Evolutionary conservation across 495 filamentous ascomycete species (phyloP), one percentile per base, ranked within the genome.

Genomic region (Talaromyces borbonicus): DNA sequence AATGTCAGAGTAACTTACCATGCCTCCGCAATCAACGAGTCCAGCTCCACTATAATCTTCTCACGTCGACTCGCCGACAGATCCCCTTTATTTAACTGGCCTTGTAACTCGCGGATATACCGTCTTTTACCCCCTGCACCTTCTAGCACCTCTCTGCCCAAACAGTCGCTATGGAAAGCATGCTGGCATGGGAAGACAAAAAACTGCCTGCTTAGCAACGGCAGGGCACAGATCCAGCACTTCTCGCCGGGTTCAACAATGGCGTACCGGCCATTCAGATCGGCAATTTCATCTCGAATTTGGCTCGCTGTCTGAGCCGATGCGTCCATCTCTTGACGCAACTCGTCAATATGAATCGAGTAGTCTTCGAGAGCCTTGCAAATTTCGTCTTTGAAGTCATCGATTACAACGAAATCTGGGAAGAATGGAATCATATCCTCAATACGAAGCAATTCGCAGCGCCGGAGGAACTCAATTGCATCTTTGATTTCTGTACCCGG

Each of bases 161-260:
- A 61, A 59, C 93, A 98, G 55, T 97, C 92, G 49, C 83, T 86
- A 59, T 98, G 92, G 53, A 96, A 97, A 15, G 88, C 88, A 63
- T 98, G 92, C 68, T 96, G 92, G 61, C 92, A 98, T 0, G 92
- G 90, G 58, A 97, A 98, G 8, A 97, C 92, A 50, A 95, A 98
- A 66, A 97, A 98, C 58, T 94, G 87, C 47, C 90, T 69, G 50
- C 81, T 85, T 14, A 98, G 71, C 29, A 97, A 67, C 19, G 92
- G 93, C 35, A 95, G 62, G 4, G 80, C 77, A 56, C 92, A 98
- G 15, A 85, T 74, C 63, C 85, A 90, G 58, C 92, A 98, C 53
- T 84, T 79, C 69, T 98, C 92, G 1, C 93, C 92, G 0, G 93
- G 92, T 61, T 95, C 90, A 9, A 98, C 92, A 33, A 98, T 93